Evolutionary conservation across 176 grass and related monocot species (phyloP), one percentile per base, ranked within the genome.

Genomic region (Melocanna baccifera): DNA sequence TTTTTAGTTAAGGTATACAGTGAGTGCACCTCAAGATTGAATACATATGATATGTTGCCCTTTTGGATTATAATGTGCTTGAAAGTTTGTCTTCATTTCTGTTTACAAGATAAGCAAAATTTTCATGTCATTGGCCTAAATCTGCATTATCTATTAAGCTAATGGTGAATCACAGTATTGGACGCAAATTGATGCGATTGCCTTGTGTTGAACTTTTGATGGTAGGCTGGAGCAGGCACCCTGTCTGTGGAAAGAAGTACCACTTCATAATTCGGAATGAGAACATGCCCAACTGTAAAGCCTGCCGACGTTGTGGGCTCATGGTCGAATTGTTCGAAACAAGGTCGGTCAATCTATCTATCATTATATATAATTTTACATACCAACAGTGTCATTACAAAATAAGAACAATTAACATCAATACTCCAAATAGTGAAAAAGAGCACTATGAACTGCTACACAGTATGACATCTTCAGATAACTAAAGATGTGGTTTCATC

Each of bases 241-340:
- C 94, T 36, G 94, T 97, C 22, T 97, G 94, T 81, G 66, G 40
- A 30, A 97, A 89, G 73, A 84, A 88, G 40, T 97, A 94, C 64
- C 94, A 97, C 69, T 97, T 94, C 75, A 85, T 97, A 84, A 97
- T 97, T 32, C 85, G 87, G 45, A 90, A 92, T 13, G 72, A 71
- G 1, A 67, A 62, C 12, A 70, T 22, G 2, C 76, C 57, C n/a
- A 50, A 22, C 19, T 69, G 58, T 47, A 91, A 67, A 73, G 81
- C 52, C 41, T 97, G 94, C 58, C 63, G 62, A 20, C 68, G 79
- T 51, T 97, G 94, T 62, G 87, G 91, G 16, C 25, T 67, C 18
- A 83, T 75, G 79, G 78, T 75, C 36, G 55, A 87, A 55, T 34
- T 79, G 34, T 81, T 67, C 6, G 79, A 78, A 62, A 63, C 67